Base-by-base conservation (phyloP, 2,329 filamentous ascomycete species). In the Claviceps humidiphila region DNA sequence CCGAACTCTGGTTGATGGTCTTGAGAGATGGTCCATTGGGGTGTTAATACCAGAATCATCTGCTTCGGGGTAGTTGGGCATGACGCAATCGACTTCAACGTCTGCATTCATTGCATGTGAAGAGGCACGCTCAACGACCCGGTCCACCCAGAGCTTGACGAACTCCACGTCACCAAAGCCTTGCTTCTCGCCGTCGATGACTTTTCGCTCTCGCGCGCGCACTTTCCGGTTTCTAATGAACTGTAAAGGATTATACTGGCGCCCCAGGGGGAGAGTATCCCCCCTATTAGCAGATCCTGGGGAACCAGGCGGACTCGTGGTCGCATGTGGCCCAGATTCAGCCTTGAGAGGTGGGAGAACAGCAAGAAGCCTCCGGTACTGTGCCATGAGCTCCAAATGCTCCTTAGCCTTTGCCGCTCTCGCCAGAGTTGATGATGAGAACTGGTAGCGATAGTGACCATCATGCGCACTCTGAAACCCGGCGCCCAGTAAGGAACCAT, bases 151-250 rank as follows among this genome's bases (percentile, higher is more conserved):
- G 37, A 75, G 72, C 50, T 78, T 79, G 7, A 95, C 87, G 46
- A 74, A 78, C 3, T 78, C 73, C 1, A 87, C 72, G 64, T 96
- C 83, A 41, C 80, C 75, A 71, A 94, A 97, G 1, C 87, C 87
- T 58, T 87, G 83, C 1, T 76, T 74, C 56, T 88, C 82, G 16
- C 86, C 82, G 60, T 93, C 81, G 38, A 95, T 83, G 0, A 77
- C 69, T 57, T 79, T 83, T 42, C 87, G 80, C 68, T 94, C 87
- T 16, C 90, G 79, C 26, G 85, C 84, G 56, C 93, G 78, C 13
- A 93, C 79, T 64, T 90, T 91, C 47, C 91, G 80, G 63, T 98
- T 97, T 20, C 93, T 84, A 52, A 97, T 86, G 59, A 89, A 89
- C 66, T 97, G 93, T 24, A 98, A 70, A 4, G 91, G 93, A 64